Conservation (phyloP, 2,329 filamentous ascomycete genomes). For the Gnomoniopsis sp. region DNA sequence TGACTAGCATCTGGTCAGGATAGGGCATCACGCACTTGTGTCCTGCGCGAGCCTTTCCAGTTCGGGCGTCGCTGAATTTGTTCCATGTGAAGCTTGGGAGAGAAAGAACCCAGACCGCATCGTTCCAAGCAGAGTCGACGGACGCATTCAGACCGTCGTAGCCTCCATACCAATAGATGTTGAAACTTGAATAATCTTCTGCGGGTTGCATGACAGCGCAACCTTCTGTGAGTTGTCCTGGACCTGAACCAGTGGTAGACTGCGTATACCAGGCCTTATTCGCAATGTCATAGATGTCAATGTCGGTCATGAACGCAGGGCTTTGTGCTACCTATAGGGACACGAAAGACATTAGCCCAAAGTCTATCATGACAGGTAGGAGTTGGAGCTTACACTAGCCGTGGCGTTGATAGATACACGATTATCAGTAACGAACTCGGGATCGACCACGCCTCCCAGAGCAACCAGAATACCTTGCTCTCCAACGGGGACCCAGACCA, state of each 20-base stretch:
- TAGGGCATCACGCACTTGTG: conserved; percentile 74
- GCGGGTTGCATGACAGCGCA: conserved; percentile 74
- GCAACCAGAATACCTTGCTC: conserved; percentile 72
- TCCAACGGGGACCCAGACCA: conserved; percentile 77
- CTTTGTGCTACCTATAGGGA: conserved; percentile 55
- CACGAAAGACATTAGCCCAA: not conserved
- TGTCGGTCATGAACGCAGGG: conserved; percentile 65
- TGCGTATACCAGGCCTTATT: conserved; percentile 67
- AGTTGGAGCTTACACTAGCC: conserved; percentile 36
- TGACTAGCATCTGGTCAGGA: conserved; percentile 74
- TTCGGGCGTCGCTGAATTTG: conserved; percentile 39
- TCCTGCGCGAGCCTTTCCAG: conserved; percentile 60
- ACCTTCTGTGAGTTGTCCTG: conserved; percentile 56
- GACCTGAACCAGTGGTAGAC: conserved; percentile 53
- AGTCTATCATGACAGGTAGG: not conserved
- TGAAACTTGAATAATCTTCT: conserved; percentile 69
- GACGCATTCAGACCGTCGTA: conserved; percentile 51
- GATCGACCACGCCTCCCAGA: conserved; percentile 68
- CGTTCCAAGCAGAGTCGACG: conserved; percentile 36
- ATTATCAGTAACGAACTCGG: conserved; percentile 39
- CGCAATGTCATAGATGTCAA: conserved; percentile 76
- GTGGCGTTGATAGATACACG: conserved; percentile 29
- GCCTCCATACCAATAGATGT: conserved; percentile 83
- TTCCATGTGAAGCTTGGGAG: conserved; percentile 81
- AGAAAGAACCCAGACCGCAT: conserved; percentile 79